Conservation (phyloP, 2,329 filamentous ascomycete genomes). For the Diaporthe humulicola region DNA sequence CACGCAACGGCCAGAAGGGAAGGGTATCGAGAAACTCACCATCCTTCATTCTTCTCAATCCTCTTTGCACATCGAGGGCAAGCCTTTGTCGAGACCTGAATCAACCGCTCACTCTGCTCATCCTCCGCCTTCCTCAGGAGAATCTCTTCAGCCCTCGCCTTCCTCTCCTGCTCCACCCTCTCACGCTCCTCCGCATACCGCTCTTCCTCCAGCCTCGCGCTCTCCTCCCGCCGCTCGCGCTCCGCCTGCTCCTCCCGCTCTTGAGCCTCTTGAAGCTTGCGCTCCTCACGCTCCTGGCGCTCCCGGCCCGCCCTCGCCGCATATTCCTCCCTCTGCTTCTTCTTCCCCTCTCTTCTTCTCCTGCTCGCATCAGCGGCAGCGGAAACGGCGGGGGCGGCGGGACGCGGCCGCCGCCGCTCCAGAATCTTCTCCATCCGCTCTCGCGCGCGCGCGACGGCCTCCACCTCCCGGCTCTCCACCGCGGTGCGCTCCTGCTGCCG, state of each 20-base stretch:
- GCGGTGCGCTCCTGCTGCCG: conserved; percentile 49
- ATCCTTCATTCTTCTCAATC: conserved; percentile 43
- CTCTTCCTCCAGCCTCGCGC: not conserved
- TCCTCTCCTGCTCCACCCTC: conserved; percentile 15
- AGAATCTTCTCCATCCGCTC: conserved; percentile 50
- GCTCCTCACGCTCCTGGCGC: not conserved
- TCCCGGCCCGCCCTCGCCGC: conserved; percentile 6
- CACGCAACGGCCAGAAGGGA: not conserved
- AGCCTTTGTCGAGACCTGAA: conserved; percentile 39
- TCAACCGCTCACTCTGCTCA: conserved; percentile 30
- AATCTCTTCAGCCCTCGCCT: conserved; percentile 11
- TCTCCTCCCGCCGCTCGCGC: conserved; percentile 8
- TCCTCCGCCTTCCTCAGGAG: conserved; percentile 37
- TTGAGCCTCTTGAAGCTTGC: not conserved
- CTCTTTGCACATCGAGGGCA: conserved; percentile 40
- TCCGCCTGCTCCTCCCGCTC: not conserved
- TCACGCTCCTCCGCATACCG: conserved; percentile 25
- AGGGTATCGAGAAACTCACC: conserved; percentile 28
- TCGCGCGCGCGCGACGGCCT: conserved; percentile 56
- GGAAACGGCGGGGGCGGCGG: not conserved
- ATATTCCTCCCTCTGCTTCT: not conserved
- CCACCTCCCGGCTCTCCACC: conserved; percentile 50
- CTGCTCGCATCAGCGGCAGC: not conserved
- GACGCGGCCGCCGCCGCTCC: conserved; percentile 7
- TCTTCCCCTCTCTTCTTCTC: not conserved